A percentile compares a stretch with the other conserved stretches of the same genome.
phyloP scores from a whole-genome alignment of 305 asterid genomes.

The Solanum chacoense region DNA sequence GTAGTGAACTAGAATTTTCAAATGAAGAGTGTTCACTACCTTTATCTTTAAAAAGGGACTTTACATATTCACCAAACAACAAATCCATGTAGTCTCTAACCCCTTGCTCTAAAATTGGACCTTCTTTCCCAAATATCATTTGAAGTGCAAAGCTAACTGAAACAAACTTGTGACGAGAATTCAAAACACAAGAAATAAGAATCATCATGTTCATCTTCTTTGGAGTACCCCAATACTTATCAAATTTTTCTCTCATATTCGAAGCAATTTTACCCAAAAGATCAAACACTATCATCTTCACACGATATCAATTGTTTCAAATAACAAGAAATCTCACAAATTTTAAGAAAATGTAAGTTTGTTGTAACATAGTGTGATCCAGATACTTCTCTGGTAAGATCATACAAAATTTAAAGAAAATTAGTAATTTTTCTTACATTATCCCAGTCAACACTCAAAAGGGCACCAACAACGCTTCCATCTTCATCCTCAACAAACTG shows the following conservation, averaged over 20 bases:
- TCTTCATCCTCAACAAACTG: neutral
- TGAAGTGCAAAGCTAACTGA: neutral
- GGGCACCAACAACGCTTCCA: neutral
- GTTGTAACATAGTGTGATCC: neutral
- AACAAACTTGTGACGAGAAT: no score
- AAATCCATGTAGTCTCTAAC: neutral
- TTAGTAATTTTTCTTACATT: neutral
- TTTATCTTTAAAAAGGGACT: neutral
- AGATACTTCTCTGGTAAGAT: neutral
- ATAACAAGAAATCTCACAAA: neutral
- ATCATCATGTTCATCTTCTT: neutral
- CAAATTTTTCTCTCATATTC: neutral
- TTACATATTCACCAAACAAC: neutral
- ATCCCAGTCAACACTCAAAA: neutral
- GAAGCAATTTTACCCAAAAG: neutral
- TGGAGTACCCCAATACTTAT: neutral
- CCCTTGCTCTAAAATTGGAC: neutral
- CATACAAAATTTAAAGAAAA: neutral
- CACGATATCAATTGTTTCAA: neutral
- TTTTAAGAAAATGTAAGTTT: neutral
- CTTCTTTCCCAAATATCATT: neutral
- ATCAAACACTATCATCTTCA: neutral
- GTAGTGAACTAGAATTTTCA: neutral
- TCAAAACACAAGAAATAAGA: neutral
- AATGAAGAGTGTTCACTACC: neutral